Conservation (phyloP, 768 basidiomycete species). For the Psilocybe cubensis region DNA sequence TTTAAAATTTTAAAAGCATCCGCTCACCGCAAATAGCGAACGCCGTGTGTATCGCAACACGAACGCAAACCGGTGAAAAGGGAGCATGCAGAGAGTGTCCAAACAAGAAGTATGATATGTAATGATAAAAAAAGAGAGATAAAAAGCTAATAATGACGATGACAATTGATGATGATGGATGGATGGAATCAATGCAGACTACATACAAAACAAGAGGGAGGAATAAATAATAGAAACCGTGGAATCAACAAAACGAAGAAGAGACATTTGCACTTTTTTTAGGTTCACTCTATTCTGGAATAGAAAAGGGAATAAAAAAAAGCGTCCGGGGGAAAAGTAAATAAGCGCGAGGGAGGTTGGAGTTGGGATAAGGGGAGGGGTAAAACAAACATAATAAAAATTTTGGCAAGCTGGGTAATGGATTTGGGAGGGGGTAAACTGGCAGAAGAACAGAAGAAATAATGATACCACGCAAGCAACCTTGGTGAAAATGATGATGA, state of each 20-base stretch:
- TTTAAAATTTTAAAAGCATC: too few relatives aligned
- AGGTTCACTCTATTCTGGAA: not conserved
- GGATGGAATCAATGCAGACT: too few relatives aligned
- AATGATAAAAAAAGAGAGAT: not conserved
- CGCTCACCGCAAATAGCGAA: too few relatives aligned
- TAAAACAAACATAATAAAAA: not conserved
- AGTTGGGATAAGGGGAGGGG: not conserved
- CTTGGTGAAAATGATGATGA: too few relatives aligned
- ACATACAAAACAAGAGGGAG: not conserved
- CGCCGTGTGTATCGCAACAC: not conserved
- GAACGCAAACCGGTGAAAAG: not conserved
- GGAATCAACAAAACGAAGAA: not conserved
- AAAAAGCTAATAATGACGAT: too few relatives aligned
- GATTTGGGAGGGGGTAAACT: not conserved
- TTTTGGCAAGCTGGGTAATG: not conserved
- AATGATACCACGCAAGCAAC: slow-evolving; percentile 11
- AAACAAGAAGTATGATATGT: not conserved
- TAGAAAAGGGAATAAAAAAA: not conserved
- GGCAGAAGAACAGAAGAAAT: slow-evolving; percentile 9
- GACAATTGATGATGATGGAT: too few relatives aligned
- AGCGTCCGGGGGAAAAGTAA: not conserved
- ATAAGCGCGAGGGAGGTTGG: too few relatives aligned
- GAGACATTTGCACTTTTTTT: not conserved
- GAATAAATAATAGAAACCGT: not conserved
- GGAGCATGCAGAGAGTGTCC: not conserved